A percentile compares a stretch with the other conserved stretches of the same genome.
These are phyloP conservation scores for Beauveria sp. DNA, from an alignment of 2,329 filamentous ascomycete genomes.

Conservation along the genomic window DNA sequence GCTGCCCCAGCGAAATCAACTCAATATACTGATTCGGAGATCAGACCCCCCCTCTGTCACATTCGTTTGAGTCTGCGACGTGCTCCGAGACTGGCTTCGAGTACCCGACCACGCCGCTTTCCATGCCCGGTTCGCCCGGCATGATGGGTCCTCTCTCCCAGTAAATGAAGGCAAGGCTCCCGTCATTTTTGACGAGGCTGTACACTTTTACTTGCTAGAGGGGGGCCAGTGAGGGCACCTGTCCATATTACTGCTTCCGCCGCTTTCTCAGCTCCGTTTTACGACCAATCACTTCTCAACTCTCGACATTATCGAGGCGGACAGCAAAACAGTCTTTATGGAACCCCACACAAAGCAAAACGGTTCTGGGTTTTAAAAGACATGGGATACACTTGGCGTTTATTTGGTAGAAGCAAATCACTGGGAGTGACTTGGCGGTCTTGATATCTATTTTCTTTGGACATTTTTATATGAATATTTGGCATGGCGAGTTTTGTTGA, in stretches of 20 bases:
- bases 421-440: neutral
- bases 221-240: neutral
- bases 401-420: constrained; percentile 3
- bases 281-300: neutral
- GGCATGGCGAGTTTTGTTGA: constrained; percentile 2
- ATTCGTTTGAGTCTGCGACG: constrained; percentile 59
- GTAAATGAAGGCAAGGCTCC: constrained; percentile 20
- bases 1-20: constrained; percentile 29
- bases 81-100: constrained; percentile 56
- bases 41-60: constrained; percentile 71
- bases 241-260: constrained; percentile 5
- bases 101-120: constrained; percentile 63
- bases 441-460: constrained; percentile 7
- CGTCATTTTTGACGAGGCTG: neutral
- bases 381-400: constrained; percentile 9
- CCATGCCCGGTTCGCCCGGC: constrained; percentile 63
- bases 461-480: constrained; percentile 1
- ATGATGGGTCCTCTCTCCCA: constrained; percentile 30
- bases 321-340: neutral
- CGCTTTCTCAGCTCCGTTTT: neutral
- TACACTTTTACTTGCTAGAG: neutral
- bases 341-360: neutral
- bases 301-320: neutral
- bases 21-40: constrained; percentile 42
- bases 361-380: constrained; percentile 3